phyloP scores from a whole-genome alignment of 345 rosid species.

The Lumnitzera racemosa region DNA sequence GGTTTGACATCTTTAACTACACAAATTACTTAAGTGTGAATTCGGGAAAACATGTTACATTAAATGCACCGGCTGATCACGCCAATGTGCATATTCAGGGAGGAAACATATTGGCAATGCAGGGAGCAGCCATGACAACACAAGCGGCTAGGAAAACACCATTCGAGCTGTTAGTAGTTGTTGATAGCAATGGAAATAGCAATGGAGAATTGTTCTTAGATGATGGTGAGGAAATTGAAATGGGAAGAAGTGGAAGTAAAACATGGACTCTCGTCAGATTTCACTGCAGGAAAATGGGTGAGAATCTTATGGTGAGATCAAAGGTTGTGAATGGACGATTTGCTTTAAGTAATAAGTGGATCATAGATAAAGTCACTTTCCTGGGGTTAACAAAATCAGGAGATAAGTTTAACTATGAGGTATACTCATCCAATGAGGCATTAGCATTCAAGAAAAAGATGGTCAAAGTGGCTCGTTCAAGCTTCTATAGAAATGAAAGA shows the following conservation, averaged over 20 bases:
- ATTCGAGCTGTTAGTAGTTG: conserved; percentile 42
- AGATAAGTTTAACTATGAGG: conserved; percentile 14
- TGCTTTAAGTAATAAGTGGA: conserved; percentile 42
- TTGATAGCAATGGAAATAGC: conserved; percentile 28
- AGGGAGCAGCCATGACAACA: conserved; percentile 62
- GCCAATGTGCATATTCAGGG: conserved; percentile 53
- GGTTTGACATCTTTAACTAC: conserved; percentile 64
- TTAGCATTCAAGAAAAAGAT: not conserved
- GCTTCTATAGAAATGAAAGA: not conserved
- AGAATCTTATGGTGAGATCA: conserved; percentile 22
- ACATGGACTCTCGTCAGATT: conserved; percentile 49
- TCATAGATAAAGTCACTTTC: conserved; percentile 39
- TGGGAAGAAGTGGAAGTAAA: conserved; percentile 43
- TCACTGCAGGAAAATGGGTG: conserved; percentile 16
- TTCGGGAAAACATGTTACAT: conserved; percentile 29
- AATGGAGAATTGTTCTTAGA: conserved; percentile 55
- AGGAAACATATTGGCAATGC: conserved; percentile 63
- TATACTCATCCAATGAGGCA: conserved; percentile 7
- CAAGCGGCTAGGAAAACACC: conserved; percentile 41
- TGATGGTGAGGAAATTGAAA: conserved; percentile 45
- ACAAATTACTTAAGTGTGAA: conserved; percentile 27
- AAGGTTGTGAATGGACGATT: conserved; percentile 41
- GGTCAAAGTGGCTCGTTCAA: not conserved
- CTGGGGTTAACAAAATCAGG: conserved; percentile 30
- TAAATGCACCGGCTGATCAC: conserved; percentile 47